Conservation (phyloP, 768 basidiomycete genomes). For the Termitomyces sp. region DNA sequence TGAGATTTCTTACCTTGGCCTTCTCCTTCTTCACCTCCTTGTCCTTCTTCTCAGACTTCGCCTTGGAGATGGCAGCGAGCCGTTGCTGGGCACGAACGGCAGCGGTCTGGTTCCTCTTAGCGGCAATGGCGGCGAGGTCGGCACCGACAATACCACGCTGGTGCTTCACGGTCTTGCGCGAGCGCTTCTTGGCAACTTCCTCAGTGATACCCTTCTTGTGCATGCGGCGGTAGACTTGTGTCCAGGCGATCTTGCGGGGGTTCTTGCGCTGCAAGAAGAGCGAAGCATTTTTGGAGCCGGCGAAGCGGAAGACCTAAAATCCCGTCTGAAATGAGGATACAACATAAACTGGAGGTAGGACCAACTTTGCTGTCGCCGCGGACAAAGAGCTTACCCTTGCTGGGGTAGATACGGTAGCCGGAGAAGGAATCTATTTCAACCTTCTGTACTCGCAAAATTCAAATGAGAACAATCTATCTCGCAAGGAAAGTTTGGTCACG, state of each 20-base stretch:
- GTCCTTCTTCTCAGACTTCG: conserved; percentile 95
- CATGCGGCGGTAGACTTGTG: conserved; percentile 88
- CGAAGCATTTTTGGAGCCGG: conserved; percentile 87
- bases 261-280: conserved; percentile 99
- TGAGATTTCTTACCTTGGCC: conserved; percentile 73
- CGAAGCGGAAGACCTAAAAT: conserved; percentile 89
- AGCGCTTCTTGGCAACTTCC: conserved; percentile 98
- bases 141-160: conserved; percentile 98
- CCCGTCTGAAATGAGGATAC: background rate
- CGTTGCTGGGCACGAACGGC: conserved; percentile 79
- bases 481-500: conserved; percentile 14
- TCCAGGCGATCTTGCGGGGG: conserved; percentile 99
- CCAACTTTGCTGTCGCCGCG: conserved; percentile 93
- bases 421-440: conserved; percentile 99
- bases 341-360: background rate
- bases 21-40: conserved; percentile 95
- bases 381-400: conserved; percentile 94
- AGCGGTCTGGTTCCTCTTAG: conserved; percentile 88
- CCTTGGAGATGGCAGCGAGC: conserved; percentile 84
- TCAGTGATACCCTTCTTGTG: conserved; percentile 99
- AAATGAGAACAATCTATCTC: conserved; percentile 8
- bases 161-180: conserved; percentile 94
- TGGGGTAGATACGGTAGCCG: conserved; percentile 96
- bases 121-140: conserved; percentile 86
- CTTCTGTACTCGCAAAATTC: conserved; percentile 54